Conservation (phyloP, 306 rosid genomes). For the Quercus suber region DNA sequence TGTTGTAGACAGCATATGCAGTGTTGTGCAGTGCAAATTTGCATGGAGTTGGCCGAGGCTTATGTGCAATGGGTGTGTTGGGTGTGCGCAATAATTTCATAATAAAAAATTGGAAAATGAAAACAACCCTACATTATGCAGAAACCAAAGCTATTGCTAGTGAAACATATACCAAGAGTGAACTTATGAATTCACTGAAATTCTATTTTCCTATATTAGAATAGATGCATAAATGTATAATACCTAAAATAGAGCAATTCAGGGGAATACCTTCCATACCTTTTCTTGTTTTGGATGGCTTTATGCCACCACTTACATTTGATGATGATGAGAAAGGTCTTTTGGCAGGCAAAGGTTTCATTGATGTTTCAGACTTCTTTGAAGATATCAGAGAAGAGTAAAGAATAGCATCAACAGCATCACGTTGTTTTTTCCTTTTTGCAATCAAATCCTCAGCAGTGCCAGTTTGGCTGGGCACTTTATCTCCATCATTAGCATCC, state of each 20-base stretch:
- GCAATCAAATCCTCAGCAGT: slow-evolving; percentile 49
- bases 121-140: background rate
- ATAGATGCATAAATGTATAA: slow-evolving; percentile 2
- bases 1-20: too few relatives aligned
- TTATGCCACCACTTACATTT: slow-evolving; percentile 32
- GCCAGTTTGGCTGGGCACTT: slow-evolving; percentile 34
- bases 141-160: background rate
- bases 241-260: slow-evolving; percentile 24
- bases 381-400: slow-evolving; percentile 73
- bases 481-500: slow-evolving; percentile 34
- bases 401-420: slow-evolving; percentile 90
- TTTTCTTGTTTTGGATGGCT: slow-evolving; percentile 59
- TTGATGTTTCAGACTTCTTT: slow-evolving; percentile 52
- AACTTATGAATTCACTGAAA: background rate
- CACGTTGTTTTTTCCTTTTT: slow-evolving; percentile 90
- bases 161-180: background rate
- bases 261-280: slow-evolving; percentile 39
- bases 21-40: too few relatives aligned
- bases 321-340: slow-evolving; percentile 48
- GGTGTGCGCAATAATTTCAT: background rate
- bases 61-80: too few relatives aligned
- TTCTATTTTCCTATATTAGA: background rate
- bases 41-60: too few relatives aligned
- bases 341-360: slow-evolving; percentile 42
- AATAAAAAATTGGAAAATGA: background rate